phyloP scores from a whole-genome alignment of 2,329 filamentous ascomycete genomes.

The Trichoderma sp. region DNA sequence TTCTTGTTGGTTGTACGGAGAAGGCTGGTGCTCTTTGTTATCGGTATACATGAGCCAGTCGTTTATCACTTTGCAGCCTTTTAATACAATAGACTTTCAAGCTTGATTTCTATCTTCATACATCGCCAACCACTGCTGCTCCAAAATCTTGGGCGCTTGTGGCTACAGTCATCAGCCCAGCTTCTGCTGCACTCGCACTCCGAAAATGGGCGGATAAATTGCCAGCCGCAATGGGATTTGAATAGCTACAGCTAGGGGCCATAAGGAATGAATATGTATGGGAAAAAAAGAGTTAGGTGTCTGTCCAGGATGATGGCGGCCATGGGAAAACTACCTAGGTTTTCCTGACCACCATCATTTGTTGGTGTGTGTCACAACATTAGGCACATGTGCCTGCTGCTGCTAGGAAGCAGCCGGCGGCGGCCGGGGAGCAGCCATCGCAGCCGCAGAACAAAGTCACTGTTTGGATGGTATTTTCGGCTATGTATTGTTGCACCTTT shows the following conservation, averaged over 20 bases:
- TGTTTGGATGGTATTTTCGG: constrained; percentile 11
- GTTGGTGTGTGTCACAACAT: neutral
- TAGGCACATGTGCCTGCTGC: neutral
- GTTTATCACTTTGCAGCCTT: neutral
- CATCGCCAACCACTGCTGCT: neutral
- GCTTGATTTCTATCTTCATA: neutral
- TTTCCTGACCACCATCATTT: neutral
- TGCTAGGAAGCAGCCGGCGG: neutral
- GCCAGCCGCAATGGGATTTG: constrained; percentile 34
- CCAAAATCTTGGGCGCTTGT: constrained; percentile 6
- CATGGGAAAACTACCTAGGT: neutral
- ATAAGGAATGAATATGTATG: neutral
- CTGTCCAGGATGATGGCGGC: too few species aligned
- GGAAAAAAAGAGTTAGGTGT: neutral
- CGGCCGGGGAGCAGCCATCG: neutral
- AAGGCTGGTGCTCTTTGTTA: neutral
- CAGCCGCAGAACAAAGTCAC: neutral
- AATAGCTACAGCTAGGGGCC: neutral
- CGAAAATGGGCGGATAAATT: constrained; percentile 38
- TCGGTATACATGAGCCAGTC: neutral
- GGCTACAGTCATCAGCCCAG: constrained; percentile 32
- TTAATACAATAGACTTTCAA: too few species aligned
- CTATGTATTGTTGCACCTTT: neutral
- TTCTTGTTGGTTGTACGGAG: neutral
- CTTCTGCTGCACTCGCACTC: constrained; percentile 39